Conservation (phyloP, 345 rosid species). For the Populus alba region DNA sequence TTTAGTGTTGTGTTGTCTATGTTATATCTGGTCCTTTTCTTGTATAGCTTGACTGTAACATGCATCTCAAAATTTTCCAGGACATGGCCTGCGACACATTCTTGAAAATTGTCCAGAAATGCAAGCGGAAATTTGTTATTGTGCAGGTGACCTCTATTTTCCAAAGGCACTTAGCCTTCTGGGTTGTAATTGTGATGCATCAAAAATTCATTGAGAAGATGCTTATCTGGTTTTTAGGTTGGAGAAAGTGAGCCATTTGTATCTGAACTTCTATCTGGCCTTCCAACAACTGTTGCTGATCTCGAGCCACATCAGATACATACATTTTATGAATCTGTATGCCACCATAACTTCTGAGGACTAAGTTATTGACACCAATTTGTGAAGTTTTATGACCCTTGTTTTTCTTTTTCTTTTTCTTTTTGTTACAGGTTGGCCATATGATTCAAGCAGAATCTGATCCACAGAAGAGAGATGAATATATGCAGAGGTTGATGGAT, state of each 20-base stretch:
- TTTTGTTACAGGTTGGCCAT: conserved; percentile 66
- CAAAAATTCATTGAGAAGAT: background rate
- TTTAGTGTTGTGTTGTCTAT: background rate
- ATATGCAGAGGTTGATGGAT: conserved; percentile 85
- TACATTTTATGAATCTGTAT: conserved; percentile 95
- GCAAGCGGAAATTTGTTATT: conserved; percentile 94
- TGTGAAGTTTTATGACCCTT: background rate
- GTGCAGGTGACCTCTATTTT: conserved; percentile 55
- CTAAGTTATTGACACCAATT: background rate
- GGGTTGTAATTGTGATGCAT: background rate
- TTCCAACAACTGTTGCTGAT: conserved; percentile 89
- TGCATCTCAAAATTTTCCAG: conserved; percentile 37
- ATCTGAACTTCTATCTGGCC: conserved; percentile 92
- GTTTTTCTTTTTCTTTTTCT: background rate
- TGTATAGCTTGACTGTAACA: background rate
- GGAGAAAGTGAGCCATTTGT: conserved; percentile 98
- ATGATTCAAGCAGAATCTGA: conserved; percentile 99
- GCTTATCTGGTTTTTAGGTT: conserved; percentile 54
- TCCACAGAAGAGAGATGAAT: conserved; percentile 93
- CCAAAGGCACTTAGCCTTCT: background rate
- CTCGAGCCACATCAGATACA: conserved; percentile 99
- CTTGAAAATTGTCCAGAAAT: conserved; percentile 98
- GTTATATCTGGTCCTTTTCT: background rate
- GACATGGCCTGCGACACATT: conserved; percentile 99
- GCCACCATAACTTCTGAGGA: background rate